Evolutionary conservation across 2,329 filamentous ascomycete genomes (phyloP).

Genomic region (Xylaria polymorpha): DNA sequence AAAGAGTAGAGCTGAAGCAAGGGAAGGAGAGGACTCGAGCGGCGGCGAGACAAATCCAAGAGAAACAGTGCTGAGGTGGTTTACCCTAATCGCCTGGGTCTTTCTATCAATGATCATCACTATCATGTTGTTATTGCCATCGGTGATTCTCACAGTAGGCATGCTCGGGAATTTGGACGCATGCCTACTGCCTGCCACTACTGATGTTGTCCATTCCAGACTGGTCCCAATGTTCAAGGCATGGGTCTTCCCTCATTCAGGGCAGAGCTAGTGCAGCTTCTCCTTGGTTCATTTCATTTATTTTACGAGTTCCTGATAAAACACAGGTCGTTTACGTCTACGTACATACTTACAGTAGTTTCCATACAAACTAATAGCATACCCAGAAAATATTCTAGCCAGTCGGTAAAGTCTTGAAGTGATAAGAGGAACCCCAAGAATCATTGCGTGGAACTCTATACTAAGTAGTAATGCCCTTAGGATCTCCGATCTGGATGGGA

Average conservation of each 20-base stretch:
- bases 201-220: background rate
- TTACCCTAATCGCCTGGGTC: background rate
- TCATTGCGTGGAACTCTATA: background rate
- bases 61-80: background rate
- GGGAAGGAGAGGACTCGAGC: background rate
- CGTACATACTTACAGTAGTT: background rate
- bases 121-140: background rate
- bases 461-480: background rate
- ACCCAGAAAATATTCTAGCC: background rate
- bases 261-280: background rate
- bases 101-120: conserved; percentile 3
- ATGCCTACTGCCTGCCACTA: conserved; percentile 3
- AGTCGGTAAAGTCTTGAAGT: background rate
- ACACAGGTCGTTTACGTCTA: background rate
- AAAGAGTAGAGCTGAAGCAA: background rate
- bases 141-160: background rate
- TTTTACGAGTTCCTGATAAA: background rate
- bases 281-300: background rate
- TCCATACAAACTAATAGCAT: background rate
- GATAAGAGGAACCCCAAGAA: background rate
- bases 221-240: conserved; percentile 3
- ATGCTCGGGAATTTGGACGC: conserved; percentile 13
- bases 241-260: background rate
- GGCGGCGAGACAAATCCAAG: background rate
- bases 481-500: conserved; percentile 3